phyloP scores from a whole-genome alignment of 257 asterid species.

The Plantago major region DNA sequence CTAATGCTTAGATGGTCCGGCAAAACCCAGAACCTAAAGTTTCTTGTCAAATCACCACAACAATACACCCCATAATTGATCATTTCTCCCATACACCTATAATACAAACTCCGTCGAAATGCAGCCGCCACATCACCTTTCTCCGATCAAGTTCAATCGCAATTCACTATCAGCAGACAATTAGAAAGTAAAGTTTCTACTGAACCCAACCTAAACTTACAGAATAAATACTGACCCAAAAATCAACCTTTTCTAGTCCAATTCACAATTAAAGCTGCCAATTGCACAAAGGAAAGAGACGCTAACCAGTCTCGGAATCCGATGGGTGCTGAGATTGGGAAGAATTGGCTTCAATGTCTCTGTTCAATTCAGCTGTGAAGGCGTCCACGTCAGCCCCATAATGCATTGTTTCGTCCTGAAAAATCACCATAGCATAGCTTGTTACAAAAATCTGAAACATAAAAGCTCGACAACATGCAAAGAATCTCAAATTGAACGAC shows the following conservation, averaged over 20 bases:
- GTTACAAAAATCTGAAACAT: no score
- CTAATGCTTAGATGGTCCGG: no score
- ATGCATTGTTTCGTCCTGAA: conserved; percentile 89
- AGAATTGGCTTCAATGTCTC: conserved; percentile 77
- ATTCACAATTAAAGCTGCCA: not conserved
- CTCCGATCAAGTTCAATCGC: no score
- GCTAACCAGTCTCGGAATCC: conserved; percentile 45
- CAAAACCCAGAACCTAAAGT: no score
- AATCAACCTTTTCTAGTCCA: not conserved
- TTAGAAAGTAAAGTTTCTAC: no score
- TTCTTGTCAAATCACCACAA: no score
- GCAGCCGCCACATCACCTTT: no score
- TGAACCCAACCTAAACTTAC: not conserved
- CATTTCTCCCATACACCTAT: no score
- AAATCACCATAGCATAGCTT: not conserved
- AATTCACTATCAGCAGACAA: no score
- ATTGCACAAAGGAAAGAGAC: not conserved
- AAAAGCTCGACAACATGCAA: not conserved
- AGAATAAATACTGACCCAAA: not conserved
- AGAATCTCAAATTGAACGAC: not conserved
- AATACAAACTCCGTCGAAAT: no score
- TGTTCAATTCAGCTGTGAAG: conserved; percentile 80
- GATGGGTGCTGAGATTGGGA: conserved; percentile 50
- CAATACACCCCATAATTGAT: no score
- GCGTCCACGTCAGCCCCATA: conserved; percentile 99